These are phyloP conservation scores for Periconia macrospinosa DNA, from an alignment of 2,329 filamentous ascomycete species.

Conservation along the genomic window DNA sequence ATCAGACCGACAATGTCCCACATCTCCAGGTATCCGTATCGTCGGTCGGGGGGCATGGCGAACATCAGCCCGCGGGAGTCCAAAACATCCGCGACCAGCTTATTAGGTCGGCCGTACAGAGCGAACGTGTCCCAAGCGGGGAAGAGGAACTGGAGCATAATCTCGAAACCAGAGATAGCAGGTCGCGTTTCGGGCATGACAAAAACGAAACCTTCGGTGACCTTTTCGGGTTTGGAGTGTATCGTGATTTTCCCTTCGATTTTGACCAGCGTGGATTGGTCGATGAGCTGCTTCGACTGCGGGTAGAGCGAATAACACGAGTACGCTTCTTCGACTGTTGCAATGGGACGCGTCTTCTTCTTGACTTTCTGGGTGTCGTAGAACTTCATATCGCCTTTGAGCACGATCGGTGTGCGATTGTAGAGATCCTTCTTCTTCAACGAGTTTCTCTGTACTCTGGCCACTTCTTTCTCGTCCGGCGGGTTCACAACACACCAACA, in stretches of 20 bases:
- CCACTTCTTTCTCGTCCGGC: constrained; percentile 88
- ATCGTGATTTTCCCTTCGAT: constrained; percentile 89
- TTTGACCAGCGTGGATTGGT: constrained; percentile 92
- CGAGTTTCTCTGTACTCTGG: constrained; percentile 78
- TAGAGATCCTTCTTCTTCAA: constrained; percentile 88
- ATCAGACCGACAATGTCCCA: constrained; percentile 83
- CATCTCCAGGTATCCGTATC: constrained; percentile 89
- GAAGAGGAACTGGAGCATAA: constrained; percentile 89
- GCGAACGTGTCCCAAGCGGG: constrained; percentile 92
- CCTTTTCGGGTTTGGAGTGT: constrained; percentile 74
- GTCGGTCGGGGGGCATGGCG: constrained; percentile 85
- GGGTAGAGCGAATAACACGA: constrained; percentile 95
- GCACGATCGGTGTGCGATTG: constrained; percentile 68
- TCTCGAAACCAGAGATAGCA: constrained; percentile 93
- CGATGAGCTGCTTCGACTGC: constrained; percentile 88
- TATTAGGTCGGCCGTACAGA: constrained; percentile 85
- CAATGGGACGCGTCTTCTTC: constrained; percentile 88
- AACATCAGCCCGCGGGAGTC: constrained; percentile 95
- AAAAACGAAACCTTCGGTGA: constrained; percentile 92
- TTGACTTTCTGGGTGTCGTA: constrained; percentile 89
- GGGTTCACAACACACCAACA: constrained; percentile 96
- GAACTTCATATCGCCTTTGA: constrained; percentile 92
- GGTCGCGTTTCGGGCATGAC: constrained; percentile 94
- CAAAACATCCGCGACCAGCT: constrained; percentile 82
- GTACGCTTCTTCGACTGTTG: constrained; percentile 87